phyloP scores from a whole-genome alignment of 345 rosid genomes.

The Eucalyptus dawsonii region DNA sequence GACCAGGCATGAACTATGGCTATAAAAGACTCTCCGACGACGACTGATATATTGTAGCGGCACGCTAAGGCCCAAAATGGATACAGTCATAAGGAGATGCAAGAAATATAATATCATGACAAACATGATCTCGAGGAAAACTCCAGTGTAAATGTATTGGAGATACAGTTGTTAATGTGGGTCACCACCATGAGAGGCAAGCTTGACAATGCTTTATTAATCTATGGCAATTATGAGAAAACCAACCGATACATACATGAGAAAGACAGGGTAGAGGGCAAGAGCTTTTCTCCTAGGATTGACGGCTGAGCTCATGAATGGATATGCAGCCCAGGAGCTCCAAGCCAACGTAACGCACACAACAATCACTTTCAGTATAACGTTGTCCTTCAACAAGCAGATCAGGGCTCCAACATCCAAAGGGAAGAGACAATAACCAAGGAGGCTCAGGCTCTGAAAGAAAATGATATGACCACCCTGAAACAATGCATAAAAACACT shows the following conservation, averaged over 20 bases:
- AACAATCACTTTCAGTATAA: slow-evolving; percentile 52
- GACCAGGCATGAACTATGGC: background rate
- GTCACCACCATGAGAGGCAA: background rate
- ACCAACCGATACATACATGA: slow-evolving; percentile 94
- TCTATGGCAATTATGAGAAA: slow-evolving; percentile 90
- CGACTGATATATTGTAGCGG: background rate
- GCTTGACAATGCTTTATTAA: slow-evolving; percentile 1
- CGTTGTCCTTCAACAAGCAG: slow-evolving; percentile 76
- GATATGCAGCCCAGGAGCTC: slow-evolving; percentile 97
- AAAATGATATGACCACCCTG: slow-evolving; percentile 92
- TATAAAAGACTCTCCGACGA: background rate
- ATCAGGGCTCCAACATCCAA: slow-evolving; percentile 72
- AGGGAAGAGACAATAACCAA: slow-evolving; percentile 84
- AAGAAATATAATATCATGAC: background rate
- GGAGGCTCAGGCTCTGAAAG: slow-evolving; percentile 78
- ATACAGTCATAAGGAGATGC: background rate
- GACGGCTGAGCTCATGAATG: slow-evolving; percentile 90
- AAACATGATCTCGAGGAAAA: background rate
- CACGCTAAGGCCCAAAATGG: background rate
- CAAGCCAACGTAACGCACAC: slow-evolving; percentile 70
- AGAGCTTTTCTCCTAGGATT: slow-evolving; percentile 84
- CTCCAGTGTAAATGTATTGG: background rate
- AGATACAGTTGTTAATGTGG: background rate
- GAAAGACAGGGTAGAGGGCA: slow-evolving; percentile 86
- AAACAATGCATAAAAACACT: background rate